Evolutionary conservation across 257 asterid genomes (phyloP), one percentile per base, ranked within the genome.

Genomic region (Lavandula angustifolia): DNA sequence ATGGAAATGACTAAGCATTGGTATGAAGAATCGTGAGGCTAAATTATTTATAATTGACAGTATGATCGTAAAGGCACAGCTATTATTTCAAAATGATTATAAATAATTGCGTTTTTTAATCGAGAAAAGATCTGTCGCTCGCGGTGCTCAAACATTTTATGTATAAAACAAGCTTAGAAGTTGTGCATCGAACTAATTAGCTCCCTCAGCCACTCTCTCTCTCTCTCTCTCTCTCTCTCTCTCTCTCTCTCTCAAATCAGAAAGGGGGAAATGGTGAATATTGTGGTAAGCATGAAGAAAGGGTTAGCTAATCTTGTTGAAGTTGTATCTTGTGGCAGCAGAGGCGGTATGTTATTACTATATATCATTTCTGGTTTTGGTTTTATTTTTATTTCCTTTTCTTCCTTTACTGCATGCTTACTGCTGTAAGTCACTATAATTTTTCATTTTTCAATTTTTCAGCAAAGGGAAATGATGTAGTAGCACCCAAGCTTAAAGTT

Each of bases 261-360:
- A 32, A 14, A 35, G 52, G 5, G 22, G 9, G 27, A 52, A 46
- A 70, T 70, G 75, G 70, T 31, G 33, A 64, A 64, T 6, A 18
- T 71, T 55, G 54, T 71, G 3, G 38, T 47, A 16, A 71, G 22
- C 64, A 29, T 64, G 67, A 71, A 71, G 53, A 64, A 64, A 48
- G 61, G 67, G 17, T 56, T 71, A 0, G 17, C 33, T 29, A 56
- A 47, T 47, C 54, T 64, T 40, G 51, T 55, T 35, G 71, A 64
- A 37, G 56, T 69, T 47, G 76, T 71, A 55, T 71, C 62, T 38
- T 71, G 61, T 31, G 76, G 71, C 22, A 56, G 67, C 70, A 37
- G 18, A 54, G 22, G 60, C 9, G 55, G 62, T 59, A 61, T 31
- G 31, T 22, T 22, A 22, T 2, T 22, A 22, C 27, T 0, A n/a